phyloP scores from a whole-genome alignment of 805 yeast genomes.

The Lipomyces lipofer region DNA sequence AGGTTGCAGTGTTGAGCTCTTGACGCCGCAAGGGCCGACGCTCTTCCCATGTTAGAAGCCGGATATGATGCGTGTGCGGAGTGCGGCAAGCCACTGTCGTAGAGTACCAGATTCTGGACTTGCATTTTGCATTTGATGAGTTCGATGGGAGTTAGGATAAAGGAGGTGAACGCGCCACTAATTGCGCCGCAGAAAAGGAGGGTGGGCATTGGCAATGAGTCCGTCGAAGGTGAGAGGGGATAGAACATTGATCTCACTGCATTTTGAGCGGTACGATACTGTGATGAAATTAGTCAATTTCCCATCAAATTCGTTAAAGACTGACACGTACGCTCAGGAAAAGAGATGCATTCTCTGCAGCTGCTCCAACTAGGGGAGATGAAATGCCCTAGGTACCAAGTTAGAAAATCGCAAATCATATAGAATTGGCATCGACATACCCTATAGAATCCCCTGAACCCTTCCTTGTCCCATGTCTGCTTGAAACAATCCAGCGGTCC shows the following conservation, averaged over 20 bases:
- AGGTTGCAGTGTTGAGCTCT: background rate
- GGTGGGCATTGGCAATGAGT: slow-evolving; percentile 44
- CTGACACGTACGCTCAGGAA: slow-evolving; percentile 48
- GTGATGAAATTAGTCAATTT: slow-evolving; percentile 22
- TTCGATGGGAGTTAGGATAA: slow-evolving; percentile 88
- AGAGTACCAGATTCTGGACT: slow-evolving; percentile 50
- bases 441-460: slow-evolving; percentile 73
- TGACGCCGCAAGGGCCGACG: background rate
- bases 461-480: slow-evolving; percentile 66
- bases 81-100: background rate
- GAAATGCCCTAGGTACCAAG: slow-evolving; percentile 52
- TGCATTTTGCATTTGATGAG: slow-evolving; percentile 85
- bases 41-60: background rate
- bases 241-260: slow-evolving; percentile 1
- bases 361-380: slow-evolving; percentile 86
- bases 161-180: slow-evolving; percentile 80
- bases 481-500: slow-evolving; percentile 68
- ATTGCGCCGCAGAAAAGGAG: slow-evolving; percentile 72
- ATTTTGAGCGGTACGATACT: slow-evolving; percentile 15
- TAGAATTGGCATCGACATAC: slow-evolving; percentile 31
- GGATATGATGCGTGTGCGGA: background rate
- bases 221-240: background rate
- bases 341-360: slow-evolving; percentile 81
- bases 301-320: background rate
- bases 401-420: background rate